A percentile compares a stretch with the other conserved stretches of the same genome.
Conservation (phyloP, 805 yeast species). For the Suhomyces vadensis region DNA sequence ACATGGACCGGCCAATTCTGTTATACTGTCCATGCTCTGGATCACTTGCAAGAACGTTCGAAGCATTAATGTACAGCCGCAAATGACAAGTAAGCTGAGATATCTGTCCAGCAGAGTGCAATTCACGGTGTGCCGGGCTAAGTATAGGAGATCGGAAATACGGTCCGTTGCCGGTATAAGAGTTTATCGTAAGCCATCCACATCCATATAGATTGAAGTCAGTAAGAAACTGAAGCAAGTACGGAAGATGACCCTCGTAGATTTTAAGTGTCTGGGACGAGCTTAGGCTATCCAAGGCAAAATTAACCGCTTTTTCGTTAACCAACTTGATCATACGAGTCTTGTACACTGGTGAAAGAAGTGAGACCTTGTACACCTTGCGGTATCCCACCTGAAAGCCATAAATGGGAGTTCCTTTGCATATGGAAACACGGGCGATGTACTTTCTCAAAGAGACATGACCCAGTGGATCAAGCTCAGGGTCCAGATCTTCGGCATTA, state of each 20-base stretch:
- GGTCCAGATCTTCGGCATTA: conserved; percentile 1
- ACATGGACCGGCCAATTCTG: conserved; percentile 59
- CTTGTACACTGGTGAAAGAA: conserved; percentile 62
- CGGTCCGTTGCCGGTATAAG: neutral
- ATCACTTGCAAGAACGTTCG: conserved; percentile 31
- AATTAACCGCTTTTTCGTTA: conserved; percentile 22
- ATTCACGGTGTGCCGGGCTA: conserved; percentile 12
- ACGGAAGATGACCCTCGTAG: conserved; percentile 83
- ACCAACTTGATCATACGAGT: conserved; percentile 53
- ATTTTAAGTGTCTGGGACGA: conserved; percentile 13
- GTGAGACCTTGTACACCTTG: conserved; percentile 66
- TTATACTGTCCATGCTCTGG: conserved; percentile 26
- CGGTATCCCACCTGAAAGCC: conserved; percentile 72
- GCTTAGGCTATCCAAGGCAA: conserved; percentile 1
- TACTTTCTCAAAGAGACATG: conserved; percentile 30
- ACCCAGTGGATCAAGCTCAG: neutral
- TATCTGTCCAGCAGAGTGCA: conserved; percentile 5
- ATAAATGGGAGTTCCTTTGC: conserved; percentile 79
- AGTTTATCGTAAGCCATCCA: conserved; percentile 60
- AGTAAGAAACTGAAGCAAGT: conserved; percentile 68
- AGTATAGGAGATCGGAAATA: conserved; percentile 60
- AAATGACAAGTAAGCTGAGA: conserved; percentile 18
- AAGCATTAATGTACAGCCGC: conserved; percentile 18
- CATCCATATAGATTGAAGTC: conserved; percentile 88
- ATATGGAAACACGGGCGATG: conserved; percentile 60